Base-by-base conservation (phyloP, 106 monocot species). In the Dendrobium huoshanense region DNA sequence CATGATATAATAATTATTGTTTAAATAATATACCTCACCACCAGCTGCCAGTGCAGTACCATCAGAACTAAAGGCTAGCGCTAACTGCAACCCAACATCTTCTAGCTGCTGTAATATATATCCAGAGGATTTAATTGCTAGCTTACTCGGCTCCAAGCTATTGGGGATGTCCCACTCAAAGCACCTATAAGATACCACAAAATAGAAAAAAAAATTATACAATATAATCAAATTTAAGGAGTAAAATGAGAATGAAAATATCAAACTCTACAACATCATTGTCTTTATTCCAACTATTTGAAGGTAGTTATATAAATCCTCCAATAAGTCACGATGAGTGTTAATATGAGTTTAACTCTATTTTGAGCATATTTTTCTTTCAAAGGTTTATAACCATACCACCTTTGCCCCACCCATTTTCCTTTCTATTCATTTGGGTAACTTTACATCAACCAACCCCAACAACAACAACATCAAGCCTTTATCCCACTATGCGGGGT, bases 41-140 rank as follows among this genome's bases (percentile, higher is more conserved):
- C 96, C 96, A 86, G 85, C 72, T 59, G 92, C 96, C 79, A 97
- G 88, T 67, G 86, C 64, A 31, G 96, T 89, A 84, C 96, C 96
- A 51, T 94, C 94, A 40, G 77, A 74, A 85, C 87, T 86, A 73
- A 97, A 97, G 9, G 90, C 83, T 61, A 97, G 72, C 64, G 94
- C 87, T 75, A 94, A 83, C 55, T 94, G 96, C 51, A 81, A 74
- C 9, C 87, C 92, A 82, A 79, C 82, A 85, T 92, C 89, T 75
- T 88, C 85, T 22, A 97, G 77, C 42, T 89, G 77, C 73, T 84
- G 43, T 15, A 94, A 80, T 22, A 33, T 68, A 51, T 81, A 78
- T 59, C 73, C 84, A 54, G 92, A 86, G 16, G 85, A 77, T 80
- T 80, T 85, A n/a, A 95, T 77, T 75, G 68, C 55, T 18, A 92